Evolutionary conservation across 176 grass and related monocot species (phyloP), one percentile per base, ranked within the genome.

Genomic region (Cenchrus fungigraminus): DNA sequence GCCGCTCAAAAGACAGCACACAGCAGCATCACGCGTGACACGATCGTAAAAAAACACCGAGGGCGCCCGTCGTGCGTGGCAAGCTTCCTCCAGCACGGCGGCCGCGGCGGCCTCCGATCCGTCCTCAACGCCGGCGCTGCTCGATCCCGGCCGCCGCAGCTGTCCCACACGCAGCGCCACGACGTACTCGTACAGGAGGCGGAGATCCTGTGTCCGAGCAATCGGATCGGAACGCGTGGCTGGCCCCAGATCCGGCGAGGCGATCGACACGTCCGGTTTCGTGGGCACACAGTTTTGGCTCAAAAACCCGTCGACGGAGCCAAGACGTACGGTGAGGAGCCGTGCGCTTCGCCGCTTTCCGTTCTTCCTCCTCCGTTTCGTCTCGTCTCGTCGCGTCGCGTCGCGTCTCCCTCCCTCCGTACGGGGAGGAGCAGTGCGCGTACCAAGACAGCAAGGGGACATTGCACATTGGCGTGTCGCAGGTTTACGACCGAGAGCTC

Each of bases 391-490:
- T 11, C 9, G 9, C 7, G 1, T 50, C 42, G 14, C 42, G 1
- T 50, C 42, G 22, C 42, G 32, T 76, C 37, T 20, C 8, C 3
- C 11, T 2, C 25, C 25, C 63, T 50, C 72, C 71, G 47, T 59
- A 40, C 71, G 28, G 32, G 55, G 40, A 25, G 22, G 17, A 59
- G 62, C 85, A 60, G 78, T 34, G 70, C 70, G 14, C 55, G 86
- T 59, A 46, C 49, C 47, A 70, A 64, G 9, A 2, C 73, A 59
- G 73, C 20, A 62, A 53, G 73, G 63, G 73, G 34, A 65, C 74
- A 79, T 54, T 54, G 77, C 73, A 78, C 46, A 16, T 31, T 71
- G 66, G 4, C 43, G 20, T 76, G 51, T 78, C 86, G 43, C 73
- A 45, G 19, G 65, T 54, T 71, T 71, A 10, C 13, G 6, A 65